Evolutionary conservation across 129 eudicot species (phyloP), one percentile per base, ranked within the genome.

Genomic region (Tanacetum coccineum): DNA sequence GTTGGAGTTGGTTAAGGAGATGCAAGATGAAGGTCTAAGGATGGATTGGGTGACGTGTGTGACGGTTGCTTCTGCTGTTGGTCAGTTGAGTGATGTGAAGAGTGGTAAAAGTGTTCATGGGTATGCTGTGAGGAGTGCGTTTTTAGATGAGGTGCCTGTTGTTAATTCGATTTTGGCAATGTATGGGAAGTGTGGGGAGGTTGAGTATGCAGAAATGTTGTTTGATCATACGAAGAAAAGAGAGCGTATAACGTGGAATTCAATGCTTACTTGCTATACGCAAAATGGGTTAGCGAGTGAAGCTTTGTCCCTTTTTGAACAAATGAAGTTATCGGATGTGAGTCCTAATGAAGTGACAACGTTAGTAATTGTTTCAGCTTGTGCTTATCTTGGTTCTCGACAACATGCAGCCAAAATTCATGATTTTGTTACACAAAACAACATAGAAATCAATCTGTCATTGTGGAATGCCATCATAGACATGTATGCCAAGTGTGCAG

Each of bases 401-500:
- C 75, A 76, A 0, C 56, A 51, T 0, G 75, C 80, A 17, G 55
- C 64, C 18, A 68, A 68, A 40, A 68, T 76, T 75, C 80, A 76
- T 13, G 64, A 76, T 28, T 68, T 51, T 55, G 61, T 76, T 2
- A 25, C 44, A n/a, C 44, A 60, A 68, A 61, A 60, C 70, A 44
- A 76, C 11, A 68, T 76, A 25, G 66, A 76, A 61, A 62, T 54
- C 44, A 77, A 71, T 74, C 64, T 40, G 73, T 80, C 59, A 13
- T 62, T 74, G 54, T 55, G 62, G 80, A 78, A 67, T 62, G 80
- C 95, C 4, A 40, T 79, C 14, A 77, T 87, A 59, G 95, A 84
- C 83, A 84, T 84, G 85, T 84, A 87, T 66, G 87, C 87, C 8
- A 81, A 81, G 11, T 87, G 90, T 81, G 85, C 78, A 57, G 72